phyloP scores from a whole-genome alignment of 805 yeast genomes.

The Lachancea fermentati region DNA sequence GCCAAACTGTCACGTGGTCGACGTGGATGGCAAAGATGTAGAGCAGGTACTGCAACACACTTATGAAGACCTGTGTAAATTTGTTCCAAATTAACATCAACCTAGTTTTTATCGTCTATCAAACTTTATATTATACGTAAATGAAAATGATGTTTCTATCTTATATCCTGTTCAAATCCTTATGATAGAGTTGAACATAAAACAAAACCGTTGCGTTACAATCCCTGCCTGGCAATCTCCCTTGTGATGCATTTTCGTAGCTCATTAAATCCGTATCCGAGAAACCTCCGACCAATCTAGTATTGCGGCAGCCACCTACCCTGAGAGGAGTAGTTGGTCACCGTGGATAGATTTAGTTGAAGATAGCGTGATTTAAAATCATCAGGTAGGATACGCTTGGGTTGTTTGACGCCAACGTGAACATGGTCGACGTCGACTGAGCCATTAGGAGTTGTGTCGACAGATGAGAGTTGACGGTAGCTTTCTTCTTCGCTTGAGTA shows the following conservation, averaged over 20 bases:
- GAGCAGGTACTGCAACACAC: slow-evolving; percentile 21
- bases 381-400: slow-evolving; percentile 1
- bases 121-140: not conserved
- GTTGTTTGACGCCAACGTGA: slow-evolving; percentile 1
- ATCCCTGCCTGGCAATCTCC: not conserved
- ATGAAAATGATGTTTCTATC: not conserved
- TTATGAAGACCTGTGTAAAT: slow-evolving; percentile 4
- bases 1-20: slow-evolving; percentile 26
- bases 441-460: slow-evolving; percentile 10
- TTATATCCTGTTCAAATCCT: not conserved
- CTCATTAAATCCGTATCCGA: slow-evolving; percentile 5
- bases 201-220: not conserved
- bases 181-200: not conserved
- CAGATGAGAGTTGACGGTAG: slow-evolving; percentile 3
- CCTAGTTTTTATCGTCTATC: not conserved
- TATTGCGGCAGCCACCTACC: slow-evolving; percentile 15
- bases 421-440: slow-evolving; percentile 19
- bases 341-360: slow-evolving; percentile 17
- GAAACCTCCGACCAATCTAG: not conserved
- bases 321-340: slow-evolving; percentile 17
- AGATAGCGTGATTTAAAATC: slow-evolving; percentile 11
- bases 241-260: slow-evolving; percentile 1
- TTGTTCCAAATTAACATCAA: slow-evolving; percentile 1
- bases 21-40: slow-evolving; percentile 25
- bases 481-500: slow-evolving; percentile 5